Conservation (phyloP, 768 basidiomycete species). For the Lactifluus hygrophoroides region DNA sequence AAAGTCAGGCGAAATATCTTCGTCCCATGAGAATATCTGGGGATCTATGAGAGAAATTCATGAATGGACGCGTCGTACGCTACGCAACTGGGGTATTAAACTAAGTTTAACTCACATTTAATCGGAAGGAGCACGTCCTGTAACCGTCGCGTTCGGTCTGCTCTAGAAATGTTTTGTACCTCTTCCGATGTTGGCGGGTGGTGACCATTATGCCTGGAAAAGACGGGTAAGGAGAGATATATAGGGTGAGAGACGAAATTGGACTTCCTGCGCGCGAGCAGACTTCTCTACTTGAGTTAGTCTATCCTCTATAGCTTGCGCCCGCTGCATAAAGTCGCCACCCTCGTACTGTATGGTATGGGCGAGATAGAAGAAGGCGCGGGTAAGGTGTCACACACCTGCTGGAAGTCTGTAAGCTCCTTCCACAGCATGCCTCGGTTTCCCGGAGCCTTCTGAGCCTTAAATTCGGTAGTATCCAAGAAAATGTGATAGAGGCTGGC, state of each 20-base stretch:
- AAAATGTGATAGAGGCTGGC: slow-evolving; percentile 49
- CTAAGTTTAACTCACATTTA: no score
- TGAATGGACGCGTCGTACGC: no score
- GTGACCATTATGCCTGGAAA: slow-evolving; percentile 14
- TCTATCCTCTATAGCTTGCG: slow-evolving; percentile 38
- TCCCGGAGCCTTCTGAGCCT: slow-evolving; percentile 37
- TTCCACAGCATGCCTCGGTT: slow-evolving; percentile 49
- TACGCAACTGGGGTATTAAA: no score
- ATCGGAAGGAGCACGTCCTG: no score
- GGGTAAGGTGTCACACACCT: slow-evolving; percentile 37
- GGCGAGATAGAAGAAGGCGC: neutral
- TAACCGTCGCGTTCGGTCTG: slow-evolving; percentile 71
- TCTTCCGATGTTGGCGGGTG: slow-evolving; percentile 5
- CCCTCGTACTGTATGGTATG: slow-evolving; percentile 30
- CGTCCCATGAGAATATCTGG: neutral
- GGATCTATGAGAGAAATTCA: neutral
- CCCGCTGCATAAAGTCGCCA: slow-evolving; percentile 31
- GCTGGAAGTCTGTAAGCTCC: slow-evolving; percentile 56
- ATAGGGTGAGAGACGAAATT: neutral
- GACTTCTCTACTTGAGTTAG: slow-evolving; percentile 39
- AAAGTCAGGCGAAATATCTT: neutral
- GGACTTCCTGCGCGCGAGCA: slow-evolving; percentile 26
- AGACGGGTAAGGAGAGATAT: slow-evolving; percentile 8
- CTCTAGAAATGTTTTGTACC: slow-evolving; percentile 37
- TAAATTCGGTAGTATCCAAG: slow-evolving; percentile 53